These are phyloP conservation scores for Diaporthe sp. DNA, from an alignment of 2,329 filamentous ascomycete species.

Conservation along the genomic window DNA sequence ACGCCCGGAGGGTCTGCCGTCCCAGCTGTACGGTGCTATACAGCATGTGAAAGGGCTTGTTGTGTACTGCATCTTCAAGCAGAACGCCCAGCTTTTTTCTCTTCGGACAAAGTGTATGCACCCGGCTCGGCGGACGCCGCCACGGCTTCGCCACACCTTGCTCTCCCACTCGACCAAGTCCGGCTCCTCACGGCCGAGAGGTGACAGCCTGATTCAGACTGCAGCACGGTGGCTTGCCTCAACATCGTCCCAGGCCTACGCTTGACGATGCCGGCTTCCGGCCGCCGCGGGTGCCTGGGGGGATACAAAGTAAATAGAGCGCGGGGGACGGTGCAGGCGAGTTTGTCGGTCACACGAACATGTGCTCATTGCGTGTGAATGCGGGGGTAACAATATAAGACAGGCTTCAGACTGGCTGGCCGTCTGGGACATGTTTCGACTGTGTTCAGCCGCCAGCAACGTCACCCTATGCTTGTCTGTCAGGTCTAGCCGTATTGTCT, in stretches of 20 bases:
- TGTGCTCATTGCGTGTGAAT: not conserved
- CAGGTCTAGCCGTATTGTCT: constrained; percentile 14
- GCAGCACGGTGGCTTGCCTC: constrained; percentile 15
- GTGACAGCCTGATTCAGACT: not conserved
- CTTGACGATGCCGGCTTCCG: constrained; percentile 1
- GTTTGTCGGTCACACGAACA: constrained; percentile 7
- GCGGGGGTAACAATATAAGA: constrained; percentile 10
- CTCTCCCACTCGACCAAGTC: not conserved
- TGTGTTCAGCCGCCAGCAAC: constrained; percentile 18
- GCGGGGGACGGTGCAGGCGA: not conserved
- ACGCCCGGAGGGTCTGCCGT: not conserved
- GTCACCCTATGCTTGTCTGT: constrained; percentile 11
- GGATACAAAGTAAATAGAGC: no score
- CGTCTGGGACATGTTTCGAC: constrained; percentile 23
- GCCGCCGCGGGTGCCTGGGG: not conserved
- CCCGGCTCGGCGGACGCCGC: not conserved
- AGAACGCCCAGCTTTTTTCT: not conserved
- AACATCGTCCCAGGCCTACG: not conserved
- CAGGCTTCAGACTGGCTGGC: not conserved
- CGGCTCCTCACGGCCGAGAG: constrained; percentile 19
- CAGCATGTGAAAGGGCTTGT: not conserved
- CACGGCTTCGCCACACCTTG: not conserved
- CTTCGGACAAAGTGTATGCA: not conserved
- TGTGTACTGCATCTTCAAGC: not conserved
- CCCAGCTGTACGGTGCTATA: not conserved